Base-by-base conservation (phyloP, 2,329 filamentous ascomycete genomes). In the Aspergillus brasiliensis region DNA sequence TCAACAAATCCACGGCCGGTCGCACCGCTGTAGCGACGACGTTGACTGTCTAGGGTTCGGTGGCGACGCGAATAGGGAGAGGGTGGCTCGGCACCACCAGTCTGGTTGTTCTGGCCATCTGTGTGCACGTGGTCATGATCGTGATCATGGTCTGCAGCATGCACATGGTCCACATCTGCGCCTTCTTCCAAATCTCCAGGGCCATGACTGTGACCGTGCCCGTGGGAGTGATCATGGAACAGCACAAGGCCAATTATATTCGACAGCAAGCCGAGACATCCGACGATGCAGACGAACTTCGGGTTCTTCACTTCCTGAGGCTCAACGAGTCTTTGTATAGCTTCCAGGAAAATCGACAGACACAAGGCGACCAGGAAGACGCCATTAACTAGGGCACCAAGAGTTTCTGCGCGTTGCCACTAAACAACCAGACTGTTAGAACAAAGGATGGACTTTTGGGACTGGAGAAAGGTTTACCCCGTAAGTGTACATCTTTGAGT, bases 321-420 rank as follows among this genome's bases (percentile, higher is more conserved):
- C 70, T 98, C 92, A 72, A 98, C 84, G 68, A 99, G 90, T 71
- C 95, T 90, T 70, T 93, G 92, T 62, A 97, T 85, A 15, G 95
- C 95, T 78, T 99, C 95, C 69, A 99, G 88, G 71, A 98, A 91
- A 77, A 99, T 99, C 53, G 94, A 96, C 58, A 99, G 83, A 79
- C 95, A 99, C 8, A 99, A 86, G 7, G 95, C 95, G 72, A 99
- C 95, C 47, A 99, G 84, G 81, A 99, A 99, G 48, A 98, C 94
- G 67, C 95, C 95, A 71, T 99, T 99, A 79, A 98, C 91, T 69
- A 98, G 88, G 51, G 95, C 95, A 71, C 95, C 95, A 5, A 99
- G 84, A 10, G 96, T 98, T 82, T 99, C 95, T 37, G 95, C 95
- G 68, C 95, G 91, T 82, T 98, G 90, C 91, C 93, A 99, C 90